Conservation (phyloP, 345 rosid species). For the Boechera stricta region DNA sequence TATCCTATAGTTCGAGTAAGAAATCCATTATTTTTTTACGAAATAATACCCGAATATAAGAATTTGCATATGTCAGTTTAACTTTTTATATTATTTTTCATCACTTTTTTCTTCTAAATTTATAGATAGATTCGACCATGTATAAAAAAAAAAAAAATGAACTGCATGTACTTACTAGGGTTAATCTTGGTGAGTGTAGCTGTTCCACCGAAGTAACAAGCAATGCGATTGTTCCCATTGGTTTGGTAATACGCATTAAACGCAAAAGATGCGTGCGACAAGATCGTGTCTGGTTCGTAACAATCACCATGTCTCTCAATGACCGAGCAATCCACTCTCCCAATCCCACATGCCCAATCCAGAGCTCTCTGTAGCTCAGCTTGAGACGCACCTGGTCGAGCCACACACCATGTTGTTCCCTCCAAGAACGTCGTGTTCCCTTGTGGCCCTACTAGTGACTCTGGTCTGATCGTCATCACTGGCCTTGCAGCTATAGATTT, state of each 20-base stretch:
- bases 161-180: constrained; percentile 65
- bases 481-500: constrained; percentile 31
- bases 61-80: background rate
- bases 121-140: background rate
- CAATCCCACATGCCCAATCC: constrained; percentile 96
- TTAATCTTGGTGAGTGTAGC: constrained; percentile 62
- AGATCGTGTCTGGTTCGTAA: constrained; percentile 71
- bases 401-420: constrained; percentile 87
- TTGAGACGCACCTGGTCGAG: constrained; percentile 68
- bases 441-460: constrained; percentile 65
- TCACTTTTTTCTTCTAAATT: background rate
- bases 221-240: constrained; percentile 75
- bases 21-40: background rate
- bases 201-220: constrained; percentile 90
- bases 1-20: background rate
- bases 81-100: background rate
- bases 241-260: constrained; percentile 82
- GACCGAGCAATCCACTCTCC: constrained; percentile 73
- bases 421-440: constrained; percentile 88
- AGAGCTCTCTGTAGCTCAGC: constrained; percentile 80
- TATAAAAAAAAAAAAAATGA: background rate
- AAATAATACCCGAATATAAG: background rate
- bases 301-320: constrained; percentile 76
- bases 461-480: constrained; percentile 50
- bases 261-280: constrained; percentile 91